phyloP scores from a whole-genome alignment of 306 rosid genomes.

The Casuarina glauca region DNA sequence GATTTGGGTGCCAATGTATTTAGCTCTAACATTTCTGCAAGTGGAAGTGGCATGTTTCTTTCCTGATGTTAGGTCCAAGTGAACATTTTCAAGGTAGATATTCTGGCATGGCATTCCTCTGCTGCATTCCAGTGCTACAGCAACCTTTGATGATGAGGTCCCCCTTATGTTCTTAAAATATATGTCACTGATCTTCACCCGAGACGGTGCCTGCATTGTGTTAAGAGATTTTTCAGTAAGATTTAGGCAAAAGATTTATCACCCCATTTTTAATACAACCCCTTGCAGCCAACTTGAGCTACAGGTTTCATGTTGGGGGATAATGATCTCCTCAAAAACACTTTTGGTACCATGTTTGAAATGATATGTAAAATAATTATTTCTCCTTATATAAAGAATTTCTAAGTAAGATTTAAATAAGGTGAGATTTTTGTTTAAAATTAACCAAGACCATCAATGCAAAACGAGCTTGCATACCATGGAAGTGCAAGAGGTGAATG shows the following conservation, averaged over 20 bases:
- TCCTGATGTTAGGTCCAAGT: conserved; percentile 36
- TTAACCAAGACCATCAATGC: neutral
- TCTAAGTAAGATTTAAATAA: too few species aligned
- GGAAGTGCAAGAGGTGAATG: conserved; percentile 37
- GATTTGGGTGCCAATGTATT: conserved; percentile 53
- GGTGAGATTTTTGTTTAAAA: neutral
- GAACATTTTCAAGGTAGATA: conserved; percentile 54
- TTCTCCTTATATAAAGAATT: too few species aligned
- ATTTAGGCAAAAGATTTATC: too few species aligned
- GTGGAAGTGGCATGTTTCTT: conserved; percentile 38
- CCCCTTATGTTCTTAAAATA: conserved; percentile 54
- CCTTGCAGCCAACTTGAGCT: too few species aligned
- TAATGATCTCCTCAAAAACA: too few species aligned
- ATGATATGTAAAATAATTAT: too few species aligned
- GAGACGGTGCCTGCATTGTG: conserved; percentile 38
- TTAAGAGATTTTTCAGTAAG: neutral
- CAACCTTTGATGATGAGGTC: conserved; percentile 47
- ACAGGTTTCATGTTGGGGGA: too few species aligned
- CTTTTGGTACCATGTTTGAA: too few species aligned
- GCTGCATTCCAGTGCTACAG: conserved; percentile 49
- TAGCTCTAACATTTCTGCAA: conserved; percentile 53
- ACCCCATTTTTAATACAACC: too few species aligned
- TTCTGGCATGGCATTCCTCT: conserved; percentile 49
- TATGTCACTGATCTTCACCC: conserved; percentile 52
- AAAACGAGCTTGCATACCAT: conserved; percentile 27